A percentile compares a stretch with the other conserved stretches of the same genome.
Evolutionary conservation across 2,329 filamentous ascomycete genomes (phyloP).

Genomic region (Akanthomyces uredinophilus): DNA sequence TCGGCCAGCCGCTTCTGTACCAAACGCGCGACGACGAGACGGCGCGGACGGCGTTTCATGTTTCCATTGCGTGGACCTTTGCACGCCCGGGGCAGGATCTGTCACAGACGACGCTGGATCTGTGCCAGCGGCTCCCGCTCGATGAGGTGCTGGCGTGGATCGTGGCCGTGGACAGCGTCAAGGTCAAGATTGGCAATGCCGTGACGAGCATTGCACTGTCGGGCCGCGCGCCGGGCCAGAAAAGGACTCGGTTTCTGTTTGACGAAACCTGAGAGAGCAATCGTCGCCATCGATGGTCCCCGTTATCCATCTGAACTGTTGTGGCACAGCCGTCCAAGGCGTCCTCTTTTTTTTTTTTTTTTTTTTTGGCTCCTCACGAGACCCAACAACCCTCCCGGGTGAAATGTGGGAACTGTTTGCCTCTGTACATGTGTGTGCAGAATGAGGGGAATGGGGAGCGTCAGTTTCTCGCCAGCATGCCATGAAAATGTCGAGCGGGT

Average conservation of each 20-base stretch:
- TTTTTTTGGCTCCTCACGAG: not conserved
- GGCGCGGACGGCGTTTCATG: conserved; percentile 60
- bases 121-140: conserved; percentile 23
- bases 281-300: too few species aligned
- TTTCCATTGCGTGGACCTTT: conserved; percentile 85
- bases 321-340: not conserved
- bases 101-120: conserved; percentile 22
- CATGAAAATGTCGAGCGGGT: not conserved
- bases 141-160: conserved; percentile 34
- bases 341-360: too few species aligned
- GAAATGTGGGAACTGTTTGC: not conserved
- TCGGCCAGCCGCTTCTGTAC: conserved; percentile 70
- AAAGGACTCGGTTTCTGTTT: conserved; percentile 16
- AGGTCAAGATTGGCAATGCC: conserved; percentile 70
- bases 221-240: not conserved
- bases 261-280: conserved; percentile 7
- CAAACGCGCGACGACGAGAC: conserved; percentile 24
- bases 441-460: not conserved
- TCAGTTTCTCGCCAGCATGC: not conserved
- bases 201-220: conserved; percentile 48
- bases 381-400: not conserved
- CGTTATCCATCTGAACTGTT: too few species aligned
- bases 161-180: conserved; percentile 57
- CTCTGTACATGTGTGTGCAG: not conserved
- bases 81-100: conserved; percentile 41